phyloP scores from a whole-genome alignment of 164 flowering plant species.

The Akebia trifoliata region DNA sequence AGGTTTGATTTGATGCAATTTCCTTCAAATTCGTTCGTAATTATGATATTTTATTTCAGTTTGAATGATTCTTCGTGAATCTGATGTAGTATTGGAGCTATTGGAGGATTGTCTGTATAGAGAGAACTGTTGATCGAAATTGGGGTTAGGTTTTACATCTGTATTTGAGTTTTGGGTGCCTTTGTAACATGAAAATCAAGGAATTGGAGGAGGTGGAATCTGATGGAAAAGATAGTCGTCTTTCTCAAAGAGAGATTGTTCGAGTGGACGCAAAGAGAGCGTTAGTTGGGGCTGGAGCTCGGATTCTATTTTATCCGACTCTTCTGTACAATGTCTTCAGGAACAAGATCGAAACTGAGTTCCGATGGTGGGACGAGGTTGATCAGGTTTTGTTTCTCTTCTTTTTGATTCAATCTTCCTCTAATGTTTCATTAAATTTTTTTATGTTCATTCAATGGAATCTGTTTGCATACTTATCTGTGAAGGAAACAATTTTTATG shows the following conservation, averaged over 20 bases:
- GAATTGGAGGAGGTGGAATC: constrained; percentile 7
- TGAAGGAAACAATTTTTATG: no score
- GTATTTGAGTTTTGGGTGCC: background rate
- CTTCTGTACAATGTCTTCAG: constrained; percentile 75
- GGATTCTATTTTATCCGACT: constrained; percentile 83
- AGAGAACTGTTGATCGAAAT: background rate
- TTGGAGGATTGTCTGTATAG: background rate
- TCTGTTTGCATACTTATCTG: no score
- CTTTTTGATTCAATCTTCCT: background rate
- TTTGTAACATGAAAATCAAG: constrained; percentile 13
- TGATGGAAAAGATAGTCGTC: constrained; percentile 4
- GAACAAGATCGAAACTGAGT: constrained; percentile 67
- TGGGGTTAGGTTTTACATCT: constrained; percentile 3
- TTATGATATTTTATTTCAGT: no score
- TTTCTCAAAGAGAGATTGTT: constrained; percentile 4
- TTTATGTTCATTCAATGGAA: no score
- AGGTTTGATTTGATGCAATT: background rate
- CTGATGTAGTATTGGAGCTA: background rate
- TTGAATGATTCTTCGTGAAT: no score
- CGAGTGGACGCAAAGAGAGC: constrained; percentile 56
- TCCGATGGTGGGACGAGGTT: constrained; percentile 90
- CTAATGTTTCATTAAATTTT: no score
- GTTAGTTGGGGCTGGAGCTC: constrained; percentile 78
- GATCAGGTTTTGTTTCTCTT: constrained; percentile 53
- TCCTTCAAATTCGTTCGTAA: background rate